A percentile compares a stretch with the other conserved stretches of the same genome.
These are phyloP conservation scores for Wickerhamomyces alni DNA, from an alignment of 805 yeast genomes.

Conservation along the genomic window DNA sequence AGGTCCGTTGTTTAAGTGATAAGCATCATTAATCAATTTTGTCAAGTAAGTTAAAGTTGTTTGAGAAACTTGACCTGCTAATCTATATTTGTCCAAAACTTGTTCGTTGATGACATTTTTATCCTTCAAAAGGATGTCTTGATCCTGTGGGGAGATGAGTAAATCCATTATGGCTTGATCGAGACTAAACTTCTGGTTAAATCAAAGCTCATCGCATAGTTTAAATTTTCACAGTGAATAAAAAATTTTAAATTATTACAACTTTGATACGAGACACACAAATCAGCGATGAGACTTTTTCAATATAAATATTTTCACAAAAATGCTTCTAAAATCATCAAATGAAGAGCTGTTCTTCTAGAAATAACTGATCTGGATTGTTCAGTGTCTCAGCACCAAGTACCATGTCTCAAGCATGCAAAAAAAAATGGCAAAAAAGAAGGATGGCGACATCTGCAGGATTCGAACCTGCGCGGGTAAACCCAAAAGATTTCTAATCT, in stretches of 20 bases:
- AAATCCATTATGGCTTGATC: constrained; percentile 48
- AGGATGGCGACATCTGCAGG: constrained; percentile 64
- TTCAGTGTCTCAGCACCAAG: too few relatives aligned
- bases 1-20: constrained; percentile 47
- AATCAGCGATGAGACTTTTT: too few relatives aligned
- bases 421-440: constrained; percentile 13
- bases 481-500: constrained; percentile 57
- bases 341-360: too few relatives aligned
- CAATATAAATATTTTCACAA: too few relatives aligned
- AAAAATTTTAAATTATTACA: neutral
- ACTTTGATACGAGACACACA: too few relatives aligned
- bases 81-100: constrained; percentile 75
- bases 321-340: too few relatives aligned
- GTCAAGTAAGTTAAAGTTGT: constrained; percentile 66
- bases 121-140: constrained; percentile 63
- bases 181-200: neutral
- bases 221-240: too few relatives aligned
- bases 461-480: constrained; percentile 63
- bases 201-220: constrained; percentile 1
- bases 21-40: constrained; percentile 63
- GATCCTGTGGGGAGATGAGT: constrained; percentile 70
- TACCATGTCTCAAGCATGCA: too few relatives aligned
- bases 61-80: constrained; percentile 86
- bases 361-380: too few relatives aligned
- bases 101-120: constrained; percentile 59